These are phyloP conservation scores for Lathyrus oleraceus DNA, from an alignment of 306 rosid species.

Conservation along the genomic window DNA sequence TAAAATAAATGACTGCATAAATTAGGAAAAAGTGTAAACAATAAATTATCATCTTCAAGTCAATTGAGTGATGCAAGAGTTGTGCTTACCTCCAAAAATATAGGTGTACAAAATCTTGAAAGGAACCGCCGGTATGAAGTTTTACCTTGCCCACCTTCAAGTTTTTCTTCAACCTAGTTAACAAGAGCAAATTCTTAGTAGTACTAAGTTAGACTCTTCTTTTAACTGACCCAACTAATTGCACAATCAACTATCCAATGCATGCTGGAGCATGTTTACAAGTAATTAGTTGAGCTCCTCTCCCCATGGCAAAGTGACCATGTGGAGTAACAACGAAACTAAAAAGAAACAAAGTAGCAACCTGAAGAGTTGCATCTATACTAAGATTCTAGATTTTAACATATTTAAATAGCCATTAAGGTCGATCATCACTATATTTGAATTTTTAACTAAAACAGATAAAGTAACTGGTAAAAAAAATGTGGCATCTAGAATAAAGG, in stretches of 20 bases:
- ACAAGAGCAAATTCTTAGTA: slow-evolving; percentile 33
- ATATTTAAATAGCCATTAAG: slow-evolving; percentile 18
- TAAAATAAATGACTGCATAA: slow-evolving; percentile 79
- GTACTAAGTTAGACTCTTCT: slow-evolving; percentile 26
- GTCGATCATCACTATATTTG: slow-evolving; percentile 5
- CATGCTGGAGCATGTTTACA: slow-evolving; percentile 8
- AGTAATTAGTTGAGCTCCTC: slow-evolving; percentile 17
- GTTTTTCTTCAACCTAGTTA: slow-evolving; percentile 92
- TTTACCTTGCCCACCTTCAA: slow-evolving; percentile 94
- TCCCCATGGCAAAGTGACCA: slow-evolving; percentile 7
- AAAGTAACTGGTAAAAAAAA: background rate
- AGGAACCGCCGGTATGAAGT: slow-evolving; percentile 74
- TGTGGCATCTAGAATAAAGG: slow-evolving; percentile 17
- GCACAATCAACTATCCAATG: slow-evolving; percentile 10
- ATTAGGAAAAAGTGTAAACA: slow-evolving; percentile 23
- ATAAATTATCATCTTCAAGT: slow-evolving; percentile 12
- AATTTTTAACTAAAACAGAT: background rate
- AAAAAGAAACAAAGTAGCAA: slow-evolving; percentile 22
- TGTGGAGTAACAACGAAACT: slow-evolving; percentile 12
- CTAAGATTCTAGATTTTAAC: slow-evolving; percentile 14
- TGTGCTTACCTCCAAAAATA: slow-evolving; percentile 84
- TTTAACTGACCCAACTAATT: slow-evolving; percentile 24
- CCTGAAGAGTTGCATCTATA: slow-evolving; percentile 17
- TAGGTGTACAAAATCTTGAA: slow-evolving; percentile 93
- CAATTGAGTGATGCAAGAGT: slow-evolving; percentile 13